Percentiles rank a stretch among this genome's conserved stretches.
These are phyloP conservation scores for Amaranthus palmeri DNA, from an alignment of 148 eudicot species.

Conservation along the genomic window DNA sequence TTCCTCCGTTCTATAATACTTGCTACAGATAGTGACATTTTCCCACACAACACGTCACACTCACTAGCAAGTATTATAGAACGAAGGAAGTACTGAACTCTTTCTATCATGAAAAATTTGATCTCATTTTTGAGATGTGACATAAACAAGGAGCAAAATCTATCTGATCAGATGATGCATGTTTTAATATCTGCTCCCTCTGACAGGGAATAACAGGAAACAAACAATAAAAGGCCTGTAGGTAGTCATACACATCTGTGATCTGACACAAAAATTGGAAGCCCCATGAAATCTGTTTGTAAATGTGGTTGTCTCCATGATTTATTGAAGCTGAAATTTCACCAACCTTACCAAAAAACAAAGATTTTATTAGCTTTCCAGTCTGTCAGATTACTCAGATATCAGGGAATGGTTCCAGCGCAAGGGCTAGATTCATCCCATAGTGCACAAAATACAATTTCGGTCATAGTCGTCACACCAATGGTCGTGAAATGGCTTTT, in stretches of 20 bases:
- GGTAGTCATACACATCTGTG: neutral
- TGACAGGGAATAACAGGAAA: neutral
- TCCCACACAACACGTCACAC: too few species aligned
- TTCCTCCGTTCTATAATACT: too few species aligned
- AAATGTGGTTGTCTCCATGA: conserved; percentile 21
- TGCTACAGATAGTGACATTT: too few species aligned
- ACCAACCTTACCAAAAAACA: conserved; percentile 9
- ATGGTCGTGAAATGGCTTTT: too few species aligned
- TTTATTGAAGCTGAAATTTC: conserved; percentile 13
- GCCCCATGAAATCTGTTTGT: conserved; percentile 11
- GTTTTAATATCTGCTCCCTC: neutral
- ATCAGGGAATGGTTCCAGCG: conserved; percentile 6
- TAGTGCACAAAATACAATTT: neutral
- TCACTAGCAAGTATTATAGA: too few species aligned
- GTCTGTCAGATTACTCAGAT: conserved; percentile 28
- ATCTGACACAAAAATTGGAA: neutral
- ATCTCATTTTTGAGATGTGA: too few species aligned
- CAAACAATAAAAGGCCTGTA: neutral
- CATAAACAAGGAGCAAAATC: too few species aligned
- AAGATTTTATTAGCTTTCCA: conserved; percentile 17
- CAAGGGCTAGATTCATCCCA: conserved; percentile 3
- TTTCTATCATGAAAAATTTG: too few species aligned
- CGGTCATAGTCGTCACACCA: neutral
- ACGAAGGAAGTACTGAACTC: too few species aligned
- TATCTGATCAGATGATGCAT: neutral